These are phyloP conservation scores for Solanum raphanifolium DNA, from an alignment of 257 asterid genomes.

Conservation along the genomic window DNA sequence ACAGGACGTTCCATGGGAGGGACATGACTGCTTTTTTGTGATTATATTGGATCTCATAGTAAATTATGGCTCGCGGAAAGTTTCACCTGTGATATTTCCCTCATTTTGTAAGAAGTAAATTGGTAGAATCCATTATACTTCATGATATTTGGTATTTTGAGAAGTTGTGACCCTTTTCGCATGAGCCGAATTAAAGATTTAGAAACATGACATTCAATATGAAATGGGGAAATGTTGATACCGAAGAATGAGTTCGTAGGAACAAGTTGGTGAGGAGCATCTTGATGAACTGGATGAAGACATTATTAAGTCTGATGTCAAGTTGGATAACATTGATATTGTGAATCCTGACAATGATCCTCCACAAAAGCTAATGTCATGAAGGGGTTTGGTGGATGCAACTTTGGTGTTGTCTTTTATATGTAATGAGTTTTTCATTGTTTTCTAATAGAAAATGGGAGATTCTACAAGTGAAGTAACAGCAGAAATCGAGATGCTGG, in stretches of 20 bases:
- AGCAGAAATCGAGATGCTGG: too few species aligned
- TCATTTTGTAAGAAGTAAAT: too few species aligned
- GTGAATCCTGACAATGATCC: slow-evolving; percentile 67
- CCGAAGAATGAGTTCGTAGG: slow-evolving; percentile 21
- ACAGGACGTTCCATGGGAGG: too few species aligned
- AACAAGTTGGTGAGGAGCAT: slow-evolving; percentile 16
- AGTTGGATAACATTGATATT: slow-evolving; percentile 46
- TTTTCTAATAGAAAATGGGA: slow-evolving; percentile 49
- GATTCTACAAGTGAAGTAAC: slow-evolving; percentile 19
- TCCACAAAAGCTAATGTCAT: slow-evolving; percentile 36
- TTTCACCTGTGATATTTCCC: too few species aligned
- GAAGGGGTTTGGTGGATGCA: slow-evolving; percentile 5
- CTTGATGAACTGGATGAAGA: slow-evolving; percentile 28
- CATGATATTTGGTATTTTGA: background rate
- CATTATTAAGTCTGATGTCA: slow-evolving; percentile 63
- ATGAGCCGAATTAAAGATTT: background rate
- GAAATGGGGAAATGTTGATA: background rate
- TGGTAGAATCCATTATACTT: background rate
- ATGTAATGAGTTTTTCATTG: background rate
- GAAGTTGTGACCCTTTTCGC: background rate
- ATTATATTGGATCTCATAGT: too few species aligned
- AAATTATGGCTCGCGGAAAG: too few species aligned
- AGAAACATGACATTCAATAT: background rate
- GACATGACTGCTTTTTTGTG: too few species aligned
- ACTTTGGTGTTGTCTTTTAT: background rate